These are phyloP conservation scores for Ephemerocybe angulata DNA, from an alignment of 768 basidiomycete species.

Conservation along the genomic window DNA sequence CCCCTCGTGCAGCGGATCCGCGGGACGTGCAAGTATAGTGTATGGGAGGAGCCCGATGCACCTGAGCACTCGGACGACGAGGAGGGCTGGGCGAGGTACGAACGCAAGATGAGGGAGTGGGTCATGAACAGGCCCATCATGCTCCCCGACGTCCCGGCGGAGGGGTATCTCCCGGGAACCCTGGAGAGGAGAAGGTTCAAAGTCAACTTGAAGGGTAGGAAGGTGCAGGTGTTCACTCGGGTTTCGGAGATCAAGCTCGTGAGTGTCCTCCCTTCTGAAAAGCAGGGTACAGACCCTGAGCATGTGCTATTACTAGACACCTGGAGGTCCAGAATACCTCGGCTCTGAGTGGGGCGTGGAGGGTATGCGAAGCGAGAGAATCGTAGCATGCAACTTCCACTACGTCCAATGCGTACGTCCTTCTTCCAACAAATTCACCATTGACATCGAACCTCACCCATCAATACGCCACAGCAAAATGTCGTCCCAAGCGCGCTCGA, in stretches of 20 bases:
- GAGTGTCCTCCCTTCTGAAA: no score
- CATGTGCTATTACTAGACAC: no score
- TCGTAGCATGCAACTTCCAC: constrained; percentile 45
- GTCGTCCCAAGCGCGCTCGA: constrained; percentile 31
- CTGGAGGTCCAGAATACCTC: constrained; percentile 28
- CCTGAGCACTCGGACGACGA: constrained; percentile 50
- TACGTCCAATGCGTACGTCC: constrained; percentile 33
- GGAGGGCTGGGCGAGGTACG: constrained; percentile 42
- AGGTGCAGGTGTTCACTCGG: constrained; percentile 40
- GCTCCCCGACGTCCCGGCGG: constrained; percentile 41
- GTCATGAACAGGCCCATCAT: constrained; percentile 38
- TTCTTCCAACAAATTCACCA: not conserved
- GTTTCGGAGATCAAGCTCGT: constrained; percentile 41
- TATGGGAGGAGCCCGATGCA: constrained; percentile 48
- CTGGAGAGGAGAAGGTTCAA: constrained; percentile 38
- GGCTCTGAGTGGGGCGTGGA: constrained; percentile 47
- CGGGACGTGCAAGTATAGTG: constrained; percentile 37
- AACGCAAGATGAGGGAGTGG: constrained; percentile 42
- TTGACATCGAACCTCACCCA: not conserved
- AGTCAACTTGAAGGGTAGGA: constrained; percentile 35
- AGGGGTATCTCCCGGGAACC: constrained; percentile 41
- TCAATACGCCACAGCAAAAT: constrained; percentile 49
- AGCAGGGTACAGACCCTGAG: no score
- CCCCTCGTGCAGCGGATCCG: constrained; percentile 39
- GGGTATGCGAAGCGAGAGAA: constrained; percentile 51